Evolutionary conservation across 1,139 yeast species (phyloP).

Genomic region (Hanseniaspora gamundiae): DNA sequence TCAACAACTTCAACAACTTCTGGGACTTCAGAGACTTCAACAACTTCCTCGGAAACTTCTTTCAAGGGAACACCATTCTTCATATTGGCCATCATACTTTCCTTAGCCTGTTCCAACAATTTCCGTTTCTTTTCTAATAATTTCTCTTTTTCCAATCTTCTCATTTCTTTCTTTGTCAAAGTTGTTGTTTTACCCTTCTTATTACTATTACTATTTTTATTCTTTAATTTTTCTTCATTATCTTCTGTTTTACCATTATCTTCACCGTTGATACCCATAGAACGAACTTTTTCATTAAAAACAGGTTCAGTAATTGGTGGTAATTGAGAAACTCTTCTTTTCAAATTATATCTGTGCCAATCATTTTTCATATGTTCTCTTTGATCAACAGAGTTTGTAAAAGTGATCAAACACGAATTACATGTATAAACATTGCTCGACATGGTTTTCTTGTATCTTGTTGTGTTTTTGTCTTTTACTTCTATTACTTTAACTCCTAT

Average conservation of each 20-base stretch:
- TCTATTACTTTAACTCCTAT: too few species aligned
- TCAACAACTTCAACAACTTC: background rate
- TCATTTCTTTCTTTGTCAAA: constrained; percentile 48
- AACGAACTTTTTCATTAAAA: constrained; percentile 65
- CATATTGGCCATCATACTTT: constrained; percentile 31
- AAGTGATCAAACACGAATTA: constrained; percentile 74
- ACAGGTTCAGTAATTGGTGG: constrained; percentile 68
- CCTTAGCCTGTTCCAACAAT: constrained; percentile 48
- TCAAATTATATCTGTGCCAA: constrained; percentile 86
- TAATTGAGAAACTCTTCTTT: constrained; percentile 80
- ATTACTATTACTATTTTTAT: constrained; percentile 30
- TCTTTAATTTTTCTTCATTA: constrained; percentile 10
- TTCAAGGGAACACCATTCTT: too few species aligned
- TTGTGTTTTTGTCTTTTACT: background rate
- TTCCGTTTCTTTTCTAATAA: constrained; percentile 49
- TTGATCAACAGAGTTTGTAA: constrained; percentile 68
- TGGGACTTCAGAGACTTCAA: background rate
- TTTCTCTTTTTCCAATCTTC: constrained; percentile 54
- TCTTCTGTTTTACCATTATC: constrained; percentile 20
- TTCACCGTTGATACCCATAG: constrained; percentile 8
- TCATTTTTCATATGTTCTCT: constrained; percentile 84
- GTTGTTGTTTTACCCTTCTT: constrained; percentile 32
- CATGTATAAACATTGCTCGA: constrained; percentile 46
- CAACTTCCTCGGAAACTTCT: background rate
- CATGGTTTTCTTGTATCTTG: background rate